These are phyloP conservation scores for Dothideomycetes sp. DNA, from an alignment of 2,329 filamentous ascomycete species.

Conservation along the genomic window DNA sequence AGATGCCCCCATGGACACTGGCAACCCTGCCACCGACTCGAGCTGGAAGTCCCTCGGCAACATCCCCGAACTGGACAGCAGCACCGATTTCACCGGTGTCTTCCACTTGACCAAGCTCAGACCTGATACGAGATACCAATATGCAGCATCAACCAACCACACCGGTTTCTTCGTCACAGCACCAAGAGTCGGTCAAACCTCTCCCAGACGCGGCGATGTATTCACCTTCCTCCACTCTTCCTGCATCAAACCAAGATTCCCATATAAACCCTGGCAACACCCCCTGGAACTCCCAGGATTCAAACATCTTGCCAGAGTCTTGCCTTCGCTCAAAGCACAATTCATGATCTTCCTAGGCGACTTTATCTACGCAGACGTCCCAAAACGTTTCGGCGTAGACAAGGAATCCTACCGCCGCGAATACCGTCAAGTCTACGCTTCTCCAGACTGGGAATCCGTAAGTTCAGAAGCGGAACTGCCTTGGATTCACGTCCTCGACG, in stretches of 20 bases:
- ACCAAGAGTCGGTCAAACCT: conserved; percentile 57
- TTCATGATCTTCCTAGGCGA: conserved; percentile 69
- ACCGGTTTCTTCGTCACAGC: conserved; percentile 73
- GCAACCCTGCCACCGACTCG: conserved; percentile 45
- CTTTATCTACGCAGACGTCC: conserved; percentile 88
- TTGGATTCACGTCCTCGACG: conserved; percentile 95
- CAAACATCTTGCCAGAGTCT: conserved; percentile 60
- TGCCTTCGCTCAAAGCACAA: conserved; percentile 64
- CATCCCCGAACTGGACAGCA: conserved; percentile 57
- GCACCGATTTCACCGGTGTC: conserved; percentile 72
- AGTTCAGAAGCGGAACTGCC: conserved; percentile 45
- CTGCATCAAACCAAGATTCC: conserved; percentile 85
- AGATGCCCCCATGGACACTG: conserved; percentile 38
- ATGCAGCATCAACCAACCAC: conserved; percentile 77
- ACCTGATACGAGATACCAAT: conserved; percentile 70
- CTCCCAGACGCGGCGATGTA: conserved; percentile 42
- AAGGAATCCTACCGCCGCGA: conserved; percentile 75
- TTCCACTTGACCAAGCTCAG: conserved; percentile 58
- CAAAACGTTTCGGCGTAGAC: conserved; percentile 62
- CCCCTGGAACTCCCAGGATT: conserved; percentile 75
- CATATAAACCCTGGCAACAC: conserved; percentile 77
- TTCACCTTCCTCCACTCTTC: conserved; percentile 90
- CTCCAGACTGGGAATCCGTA: conserved; percentile 67
- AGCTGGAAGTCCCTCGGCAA: conserved; percentile 60
- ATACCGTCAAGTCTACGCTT: conserved; percentile 92